phyloP scores from a whole-genome alignment of 768 basidiomycete genomes.

The Fomitopsis pulvina region DNA sequence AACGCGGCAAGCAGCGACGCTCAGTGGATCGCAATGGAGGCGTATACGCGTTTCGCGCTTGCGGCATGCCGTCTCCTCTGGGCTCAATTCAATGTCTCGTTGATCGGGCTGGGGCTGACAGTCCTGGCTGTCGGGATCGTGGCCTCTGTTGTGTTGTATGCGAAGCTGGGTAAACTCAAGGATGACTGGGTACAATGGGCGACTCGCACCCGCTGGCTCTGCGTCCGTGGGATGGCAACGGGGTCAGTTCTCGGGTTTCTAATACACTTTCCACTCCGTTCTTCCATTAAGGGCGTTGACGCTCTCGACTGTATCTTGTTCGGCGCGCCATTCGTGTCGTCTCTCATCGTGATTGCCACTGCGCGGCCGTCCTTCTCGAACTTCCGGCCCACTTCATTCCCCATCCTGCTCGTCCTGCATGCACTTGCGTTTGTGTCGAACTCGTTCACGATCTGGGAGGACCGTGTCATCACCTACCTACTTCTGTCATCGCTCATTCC shows the following conservation, averaged over 20 bases:
- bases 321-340: constrained; percentile 39
- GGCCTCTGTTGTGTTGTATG: constrained; percentile 51
- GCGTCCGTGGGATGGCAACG: constrained; percentile 9
- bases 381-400: constrained; percentile 16
- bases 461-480: constrained; percentile 72
- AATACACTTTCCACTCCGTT: constrained; percentile 24
- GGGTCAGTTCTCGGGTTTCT: constrained; percentile 27
- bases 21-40: constrained; percentile 22
- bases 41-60: constrained; percentile 58
- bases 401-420: constrained; percentile 60
- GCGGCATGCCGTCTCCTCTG: constrained; percentile 77
- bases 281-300: constrained; percentile 40
- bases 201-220: constrained; percentile 4
- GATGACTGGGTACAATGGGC: constrained; percentile 41
- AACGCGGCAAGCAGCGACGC: constrained; percentile 8
- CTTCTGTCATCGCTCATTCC: constrained; percentile 59
- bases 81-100: constrained; percentile 85
- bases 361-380: constrained; percentile 29
- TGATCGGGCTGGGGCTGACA: constrained; percentile 69
- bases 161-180: constrained; percentile 33
- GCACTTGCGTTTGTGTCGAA: constrained; percentile 80
- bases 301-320: constrained; percentile 47
- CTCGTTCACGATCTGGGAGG: constrained; percentile 98
- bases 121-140: constrained; percentile 52
- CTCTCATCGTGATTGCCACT: constrained; percentile 36